Evolutionary conservation across 78 protist species (phyloP).

Genomic region (Tieghemostelium lacteum): DNA sequence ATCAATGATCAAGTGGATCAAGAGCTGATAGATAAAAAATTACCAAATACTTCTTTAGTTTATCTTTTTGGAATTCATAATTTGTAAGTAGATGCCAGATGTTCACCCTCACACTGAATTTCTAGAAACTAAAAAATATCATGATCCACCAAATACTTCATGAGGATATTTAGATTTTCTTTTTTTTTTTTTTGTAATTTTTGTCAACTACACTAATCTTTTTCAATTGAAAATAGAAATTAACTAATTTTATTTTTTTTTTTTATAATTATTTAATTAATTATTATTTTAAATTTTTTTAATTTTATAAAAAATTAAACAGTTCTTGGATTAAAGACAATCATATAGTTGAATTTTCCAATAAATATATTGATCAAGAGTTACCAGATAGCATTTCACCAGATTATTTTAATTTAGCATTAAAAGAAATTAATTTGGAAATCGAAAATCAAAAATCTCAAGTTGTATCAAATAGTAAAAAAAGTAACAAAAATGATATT

Average conservation of each 20-base stretch:
- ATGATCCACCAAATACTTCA: too few relatives aligned
- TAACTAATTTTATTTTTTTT: not conserved
- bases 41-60: constrained; percentile 27
- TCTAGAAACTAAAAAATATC: too few relatives aligned
- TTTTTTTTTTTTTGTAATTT: too few relatives aligned
- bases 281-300: not conserved
- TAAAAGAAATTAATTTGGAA: constrained; percentile 33
- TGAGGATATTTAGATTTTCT: too few relatives aligned
- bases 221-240: not conserved
- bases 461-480: not conserved
- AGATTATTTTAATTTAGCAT: constrained; percentile 25
- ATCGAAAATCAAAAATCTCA: not conserved
- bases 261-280: not conserved
- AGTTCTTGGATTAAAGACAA: constrained; percentile 42
- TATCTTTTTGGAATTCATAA: constrained; percentile 40
- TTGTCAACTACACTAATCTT: too few relatives aligned
- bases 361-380: constrained; percentile 1
- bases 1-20: constrained; percentile 5
- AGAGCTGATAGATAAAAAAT: constrained; percentile 17
- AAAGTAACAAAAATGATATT: not conserved
- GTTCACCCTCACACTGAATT: too few relatives aligned
- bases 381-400: not conserved
- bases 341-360: constrained; percentile 31
- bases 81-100: constrained; percentile 2
- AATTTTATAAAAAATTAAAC: not conserved